Evolutionary conservation across 1,139 yeast species (phyloP).

Genomic region (Pichia sp.): DNA sequence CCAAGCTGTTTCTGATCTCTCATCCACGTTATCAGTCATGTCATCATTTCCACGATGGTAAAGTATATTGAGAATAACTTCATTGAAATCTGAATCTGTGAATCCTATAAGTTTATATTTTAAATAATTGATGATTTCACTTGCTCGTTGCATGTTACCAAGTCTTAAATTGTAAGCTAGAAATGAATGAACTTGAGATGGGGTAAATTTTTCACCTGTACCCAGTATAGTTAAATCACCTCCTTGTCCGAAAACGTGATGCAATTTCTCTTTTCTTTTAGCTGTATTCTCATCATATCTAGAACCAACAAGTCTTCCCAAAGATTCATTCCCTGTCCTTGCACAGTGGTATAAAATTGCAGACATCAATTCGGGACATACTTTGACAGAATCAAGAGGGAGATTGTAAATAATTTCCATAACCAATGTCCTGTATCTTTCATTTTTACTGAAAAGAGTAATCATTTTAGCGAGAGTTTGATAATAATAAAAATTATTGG

Average conservation of each 20-base stretch:
- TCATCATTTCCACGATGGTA: conserved; percentile 1
- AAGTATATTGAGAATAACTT: conserved; percentile 22
- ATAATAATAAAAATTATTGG: conserved; percentile 26
- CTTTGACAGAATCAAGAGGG: conserved; percentile 31
- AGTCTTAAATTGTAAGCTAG: conserved; percentile 34
- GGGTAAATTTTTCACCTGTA: conserved; percentile 18
- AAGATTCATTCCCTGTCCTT: conserved; percentile 23
- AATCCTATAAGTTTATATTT: conserved; percentile 20
- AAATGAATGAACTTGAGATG: conserved; percentile 31
- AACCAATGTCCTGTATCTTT: conserved; percentile 28
- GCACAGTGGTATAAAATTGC: conserved; percentile 31
- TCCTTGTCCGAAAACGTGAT: conserved; percentile 10
- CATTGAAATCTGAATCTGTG: conserved; percentile 22
- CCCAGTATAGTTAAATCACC: conserved; percentile 12
- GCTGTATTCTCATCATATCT: conserved; percentile 24
- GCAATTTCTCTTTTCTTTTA: background rate
- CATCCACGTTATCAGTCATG: background rate
- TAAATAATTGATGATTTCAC: conserved; percentile 29
- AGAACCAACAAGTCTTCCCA: conserved; percentile 28
- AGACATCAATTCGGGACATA: conserved; percentile 31
- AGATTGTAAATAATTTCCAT: conserved; percentile 28
- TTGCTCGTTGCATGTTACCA: conserved; percentile 35
- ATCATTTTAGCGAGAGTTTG: conserved; percentile 29
- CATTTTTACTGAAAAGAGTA: conserved; percentile 28
- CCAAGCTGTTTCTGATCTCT: conserved; percentile 22